phyloP scores from a whole-genome alignment of 2,329 filamentous ascomycete species.

The Corinectria fuckeliana region DNA sequence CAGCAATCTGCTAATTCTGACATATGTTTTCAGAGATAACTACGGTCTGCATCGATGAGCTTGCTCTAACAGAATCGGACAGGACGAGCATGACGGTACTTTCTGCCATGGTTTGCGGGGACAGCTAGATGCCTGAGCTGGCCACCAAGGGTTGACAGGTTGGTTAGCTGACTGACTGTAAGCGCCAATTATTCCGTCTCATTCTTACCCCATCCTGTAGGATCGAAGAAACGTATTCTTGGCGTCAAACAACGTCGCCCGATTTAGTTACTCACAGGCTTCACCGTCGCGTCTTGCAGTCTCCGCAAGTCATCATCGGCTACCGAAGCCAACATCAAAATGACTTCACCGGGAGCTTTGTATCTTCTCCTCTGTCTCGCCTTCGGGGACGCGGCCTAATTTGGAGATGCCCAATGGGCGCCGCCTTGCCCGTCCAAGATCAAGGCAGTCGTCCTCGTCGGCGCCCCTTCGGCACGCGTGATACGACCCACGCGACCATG shows the following conservation, averaged over 20 bases:
- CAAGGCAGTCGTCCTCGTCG: not conserved
- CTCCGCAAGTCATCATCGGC: not conserved
- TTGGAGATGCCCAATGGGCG: not conserved
- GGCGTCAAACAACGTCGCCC: not conserved
- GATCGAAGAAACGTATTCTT: too few relatives aligned
- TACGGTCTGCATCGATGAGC: too few relatives aligned
- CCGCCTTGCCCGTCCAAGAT: not conserved
- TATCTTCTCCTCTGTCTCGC: not conserved
- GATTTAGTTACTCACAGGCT: not conserved
- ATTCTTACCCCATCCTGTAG: too few relatives aligned
- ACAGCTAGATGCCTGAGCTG: not conserved
- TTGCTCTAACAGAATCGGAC: too few relatives aligned
- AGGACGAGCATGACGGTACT: too few relatives aligned
- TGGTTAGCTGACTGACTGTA: not conserved
- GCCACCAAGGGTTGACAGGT: not conserved
- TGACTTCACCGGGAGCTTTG: not conserved
- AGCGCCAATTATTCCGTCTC: not conserved
- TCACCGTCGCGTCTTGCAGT: not conserved
- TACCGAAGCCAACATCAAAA: not conserved
- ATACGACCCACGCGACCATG: not conserved
- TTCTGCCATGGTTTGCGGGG: too few relatives aligned
- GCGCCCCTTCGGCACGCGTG: not conserved
- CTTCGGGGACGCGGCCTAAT: not conserved
- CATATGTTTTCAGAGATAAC: too few relatives aligned
- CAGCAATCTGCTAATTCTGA: too few relatives aligned